Conservation (phyloP, 2,329 filamentous ascomycete species). For the Sporothrix dimorphospora region DNA sequence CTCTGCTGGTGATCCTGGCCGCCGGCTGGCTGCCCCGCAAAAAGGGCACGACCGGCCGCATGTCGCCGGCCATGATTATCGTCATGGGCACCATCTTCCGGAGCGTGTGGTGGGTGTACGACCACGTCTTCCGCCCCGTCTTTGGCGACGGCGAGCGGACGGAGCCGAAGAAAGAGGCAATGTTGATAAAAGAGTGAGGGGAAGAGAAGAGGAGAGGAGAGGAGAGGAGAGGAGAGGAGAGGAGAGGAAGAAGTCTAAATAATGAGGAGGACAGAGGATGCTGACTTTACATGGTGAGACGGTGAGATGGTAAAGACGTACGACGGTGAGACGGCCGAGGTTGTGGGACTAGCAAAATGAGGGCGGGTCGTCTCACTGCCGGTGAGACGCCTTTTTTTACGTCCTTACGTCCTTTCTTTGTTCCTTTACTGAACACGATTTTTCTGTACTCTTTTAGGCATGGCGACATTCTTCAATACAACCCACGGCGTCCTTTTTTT, state of each 20-base stretch:
- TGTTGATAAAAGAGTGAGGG: not conserved
- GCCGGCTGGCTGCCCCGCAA: slow-evolving; percentile 42
- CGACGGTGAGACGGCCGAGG: no score
- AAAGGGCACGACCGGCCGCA: slow-evolving; percentile 52
- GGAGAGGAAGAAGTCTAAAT: not conserved
- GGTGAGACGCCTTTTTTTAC: no score
- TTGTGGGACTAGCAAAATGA: no score
- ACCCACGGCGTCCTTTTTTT: not conserved
- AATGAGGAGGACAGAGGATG: not conserved
- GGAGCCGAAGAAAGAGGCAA: not conserved
- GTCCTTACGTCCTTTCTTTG: not conserved
- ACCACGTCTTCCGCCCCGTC: slow-evolving; percentile 53
- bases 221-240: not conserved
- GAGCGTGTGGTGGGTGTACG: slow-evolving; percentile 51
- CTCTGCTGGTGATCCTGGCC: slow-evolving; percentile 49
- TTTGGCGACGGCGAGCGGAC: slow-evolving; percentile 89
- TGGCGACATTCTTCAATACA: not conserved
- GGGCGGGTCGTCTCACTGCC: no score
- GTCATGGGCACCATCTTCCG: slow-evolving; percentile 57
- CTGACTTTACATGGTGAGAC: not conserved
- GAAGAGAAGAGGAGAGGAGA: not conserved
- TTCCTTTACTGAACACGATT: not conserved
- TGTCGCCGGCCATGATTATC: slow-evolving; percentile 67
- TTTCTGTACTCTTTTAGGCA: not conserved
- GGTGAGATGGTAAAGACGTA: no score